Percentiles rank a stretch among this genome's conserved stretches.
Evolutionary conservation across 2,329 filamentous ascomycete genomes (phyloP).

Genomic region (Aspergillus amoenus): DNA sequence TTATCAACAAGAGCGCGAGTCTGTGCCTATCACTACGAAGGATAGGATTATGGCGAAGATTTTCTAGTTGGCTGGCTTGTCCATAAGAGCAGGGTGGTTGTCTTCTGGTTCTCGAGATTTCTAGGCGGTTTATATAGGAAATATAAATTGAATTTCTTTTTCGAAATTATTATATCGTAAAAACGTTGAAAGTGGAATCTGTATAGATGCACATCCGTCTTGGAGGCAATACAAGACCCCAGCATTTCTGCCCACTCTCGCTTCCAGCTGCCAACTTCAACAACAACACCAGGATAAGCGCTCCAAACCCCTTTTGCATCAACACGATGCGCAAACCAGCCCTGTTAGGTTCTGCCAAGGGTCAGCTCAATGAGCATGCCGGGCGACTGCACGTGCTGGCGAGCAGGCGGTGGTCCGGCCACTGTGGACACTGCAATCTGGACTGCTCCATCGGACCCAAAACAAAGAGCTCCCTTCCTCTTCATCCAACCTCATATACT

Average conservation of each 20-base stretch:
- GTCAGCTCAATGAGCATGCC: constrained; percentile 1
- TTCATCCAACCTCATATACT: background rate
- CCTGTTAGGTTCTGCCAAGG: background rate
- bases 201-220: no score
- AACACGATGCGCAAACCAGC: background rate
- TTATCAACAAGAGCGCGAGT: background rate
- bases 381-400: constrained; percentile 2
- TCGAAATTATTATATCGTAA: no score
- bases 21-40: background rate
- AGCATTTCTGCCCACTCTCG: background rate
- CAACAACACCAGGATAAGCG: background rate
- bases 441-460: background rate
- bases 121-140: no score
- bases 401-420: background rate
- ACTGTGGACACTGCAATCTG: no score
- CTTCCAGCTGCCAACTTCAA: background rate
- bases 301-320: background rate
- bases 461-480: background rate
- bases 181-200: no score
- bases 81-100: no score
- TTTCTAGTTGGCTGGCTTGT: background rate
- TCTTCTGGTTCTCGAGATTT: no score
- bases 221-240: no score
- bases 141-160: no score
- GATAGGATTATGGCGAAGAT: constrained; percentile 3